Evolutionary conservation across 139 green algal species (phyloP).

Genomic region (Chlorella vulgaris): DNA sequence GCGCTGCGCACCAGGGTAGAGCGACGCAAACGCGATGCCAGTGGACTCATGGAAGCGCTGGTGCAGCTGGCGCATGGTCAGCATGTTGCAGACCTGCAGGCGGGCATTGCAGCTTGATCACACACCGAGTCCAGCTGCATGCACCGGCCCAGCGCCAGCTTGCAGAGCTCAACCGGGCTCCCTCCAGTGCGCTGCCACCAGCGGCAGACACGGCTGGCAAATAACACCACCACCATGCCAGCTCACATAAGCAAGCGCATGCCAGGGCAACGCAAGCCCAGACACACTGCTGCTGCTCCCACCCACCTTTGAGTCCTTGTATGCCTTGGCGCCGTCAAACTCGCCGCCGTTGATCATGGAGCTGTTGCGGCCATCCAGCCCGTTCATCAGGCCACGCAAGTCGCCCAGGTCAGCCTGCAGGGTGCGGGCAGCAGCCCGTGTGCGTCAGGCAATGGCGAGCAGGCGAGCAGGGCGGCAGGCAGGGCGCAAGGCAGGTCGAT

Average conservation of each 20-base stretch:
- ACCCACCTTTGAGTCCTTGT: slow-evolving; percentile 95
- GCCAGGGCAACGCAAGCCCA: not conserved
- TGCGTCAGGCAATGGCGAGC: not conserved
- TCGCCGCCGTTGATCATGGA: slow-evolving; percentile 89
- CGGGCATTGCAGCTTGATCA: no score
- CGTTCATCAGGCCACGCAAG: slow-evolving; percentile 73
- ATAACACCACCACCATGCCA: not conserved
- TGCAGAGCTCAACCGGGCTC: not conserved
- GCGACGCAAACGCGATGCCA: slow-evolving; percentile 83
- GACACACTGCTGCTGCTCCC: not conserved
- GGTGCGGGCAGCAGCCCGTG: not conserved
- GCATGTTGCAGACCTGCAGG: slow-evolving; percentile 92
- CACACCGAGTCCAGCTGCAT: not conserved
- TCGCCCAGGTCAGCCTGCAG: slow-evolving; percentile 85
- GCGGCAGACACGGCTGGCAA: not conserved
- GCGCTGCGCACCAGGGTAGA: slow-evolving; percentile 81
- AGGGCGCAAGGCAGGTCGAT: not conserved
- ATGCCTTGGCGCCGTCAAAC: slow-evolving; percentile 95
- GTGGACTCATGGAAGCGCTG: slow-evolving; percentile 74
- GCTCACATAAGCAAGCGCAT: no score
- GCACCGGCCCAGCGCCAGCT: not conserved
- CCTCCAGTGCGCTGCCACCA: not conserved
- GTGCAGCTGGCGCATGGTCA: slow-evolving; percentile 93
- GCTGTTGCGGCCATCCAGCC: slow-evolving; percentile 41
- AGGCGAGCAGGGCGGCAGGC: not conserved